Base-by-base conservation (phyloP, 148 eudicot genomes). In the Chenopodium album region DNA sequence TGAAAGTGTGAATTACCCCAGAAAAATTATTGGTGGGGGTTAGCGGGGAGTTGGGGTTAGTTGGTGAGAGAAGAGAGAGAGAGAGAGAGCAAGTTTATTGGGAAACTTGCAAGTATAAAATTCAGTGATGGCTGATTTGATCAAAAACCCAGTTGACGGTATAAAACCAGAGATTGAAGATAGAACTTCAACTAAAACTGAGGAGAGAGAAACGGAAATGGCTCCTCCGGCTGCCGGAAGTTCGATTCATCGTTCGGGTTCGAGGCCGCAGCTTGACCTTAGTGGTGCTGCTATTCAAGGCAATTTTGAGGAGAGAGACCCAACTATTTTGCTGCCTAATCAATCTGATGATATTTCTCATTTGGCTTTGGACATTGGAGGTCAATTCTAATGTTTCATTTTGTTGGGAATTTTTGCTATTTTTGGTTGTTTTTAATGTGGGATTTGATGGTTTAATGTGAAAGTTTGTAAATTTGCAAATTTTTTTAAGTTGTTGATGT, bases 261-360 rank as follows among this genome's bases (percentile, higher is more conserved):
- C 97, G 9, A 76, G 99, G 82, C 99, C 98, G 1, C 99, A 92
- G 85, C 89, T 96, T 44, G 99, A 96, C 81, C 87, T 96, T 14
- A 92, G 90, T 86, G 91, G 96, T 6, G 99, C 99, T 22, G 99
- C 97, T 8, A 96, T 96, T 85, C 93, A 94, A 65, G 99, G 99
- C 50, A 96, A 91, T 84, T 94, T 91, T 63, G 99, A 96, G 87
- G 99, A 91, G 77, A 92, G 76, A 82, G 93, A 96, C 66, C 99
- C 99, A 20, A 87, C 97, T 17, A 96, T 96, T 81, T 84, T 96
- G 62, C 88, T 96, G 87, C 99, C 99, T 77, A 96, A 96, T 89
- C 99, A 96, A 85, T 91, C 97, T 88, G 99, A 96, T 92, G 99
- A 96, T 84, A 94, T 94, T 63, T 96, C 95, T 76, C 99, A 94